Conservation (phyloP, 305 asterid genomes). For the Solanum chacoense region DNA sequence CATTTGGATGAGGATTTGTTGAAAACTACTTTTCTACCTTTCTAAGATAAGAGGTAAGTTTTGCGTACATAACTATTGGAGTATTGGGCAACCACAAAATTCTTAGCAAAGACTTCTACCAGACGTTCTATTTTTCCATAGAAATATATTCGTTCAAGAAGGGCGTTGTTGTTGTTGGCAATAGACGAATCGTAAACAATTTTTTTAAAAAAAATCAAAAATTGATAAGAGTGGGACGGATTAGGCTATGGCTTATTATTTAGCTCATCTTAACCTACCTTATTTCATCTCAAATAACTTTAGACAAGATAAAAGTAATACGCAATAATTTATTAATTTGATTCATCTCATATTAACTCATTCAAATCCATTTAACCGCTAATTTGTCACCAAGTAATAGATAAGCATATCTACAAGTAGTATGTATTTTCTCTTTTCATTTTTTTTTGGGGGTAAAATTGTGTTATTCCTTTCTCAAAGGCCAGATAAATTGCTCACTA, state of each 20-base stretch:
- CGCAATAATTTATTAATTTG: neutral
- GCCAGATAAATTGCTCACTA: neutral
- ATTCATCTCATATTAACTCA: neutral
- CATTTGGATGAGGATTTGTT: neutral
- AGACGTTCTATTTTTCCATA: too few species aligned
- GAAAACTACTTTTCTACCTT: neutral
- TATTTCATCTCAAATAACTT: neutral
- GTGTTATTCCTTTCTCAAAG: neutral
- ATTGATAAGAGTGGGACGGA: neutral
- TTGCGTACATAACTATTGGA: neutral
- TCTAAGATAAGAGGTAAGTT: neutral
- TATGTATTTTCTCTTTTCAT: neutral
- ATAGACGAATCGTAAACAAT: neutral
- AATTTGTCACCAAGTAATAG: neutral
- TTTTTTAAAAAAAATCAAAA: fast-evolving
- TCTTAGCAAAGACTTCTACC: neutral
- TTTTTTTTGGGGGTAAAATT: neutral
- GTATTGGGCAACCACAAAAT: too few species aligned
- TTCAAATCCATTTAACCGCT: neutral
- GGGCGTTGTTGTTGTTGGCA: neutral
- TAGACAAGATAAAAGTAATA: neutral
- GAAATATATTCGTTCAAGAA: too few species aligned
- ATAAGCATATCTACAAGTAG: neutral
- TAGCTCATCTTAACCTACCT: neutral
- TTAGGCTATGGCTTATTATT: neutral